A percentile compares a stretch with the other conserved stretches of the same genome.
Evolutionary conservation across 2,329 filamentous ascomycete genomes (phyloP).

Genomic region (Colletotrichum tropicale): DNA sequence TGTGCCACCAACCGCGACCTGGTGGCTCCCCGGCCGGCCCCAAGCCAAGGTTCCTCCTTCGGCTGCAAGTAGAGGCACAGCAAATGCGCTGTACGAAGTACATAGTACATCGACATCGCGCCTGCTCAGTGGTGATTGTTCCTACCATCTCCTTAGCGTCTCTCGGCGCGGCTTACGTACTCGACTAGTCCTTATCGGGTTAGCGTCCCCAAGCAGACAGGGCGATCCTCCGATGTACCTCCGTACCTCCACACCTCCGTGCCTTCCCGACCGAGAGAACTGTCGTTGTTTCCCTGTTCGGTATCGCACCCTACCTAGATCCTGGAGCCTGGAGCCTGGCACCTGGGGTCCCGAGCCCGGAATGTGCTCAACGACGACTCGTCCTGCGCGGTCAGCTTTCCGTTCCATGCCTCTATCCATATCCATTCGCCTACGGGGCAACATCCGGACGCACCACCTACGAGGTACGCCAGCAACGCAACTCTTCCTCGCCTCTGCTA

Average conservation of each 20-base stretch:
- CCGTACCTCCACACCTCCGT: background rate
- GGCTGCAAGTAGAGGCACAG: background rate
- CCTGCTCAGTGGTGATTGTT: background rate
- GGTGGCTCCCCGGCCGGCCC: background rate
- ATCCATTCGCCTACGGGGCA: background rate
- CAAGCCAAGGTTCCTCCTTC: background rate
- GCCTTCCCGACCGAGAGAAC: background rate
- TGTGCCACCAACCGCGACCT: background rate
- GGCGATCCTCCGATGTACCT: conserved; percentile 13
- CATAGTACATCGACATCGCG: background rate
- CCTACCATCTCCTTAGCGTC: background rate
- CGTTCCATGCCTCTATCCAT: background rate
- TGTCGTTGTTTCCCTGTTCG: conserved; percentile 1
- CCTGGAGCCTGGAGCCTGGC: background rate
- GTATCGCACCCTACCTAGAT: background rate
- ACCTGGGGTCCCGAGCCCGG: background rate
- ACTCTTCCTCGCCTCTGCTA: background rate
- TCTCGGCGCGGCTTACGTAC: background rate
- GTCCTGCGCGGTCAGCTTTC: background rate
- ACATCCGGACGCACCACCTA: background rate
- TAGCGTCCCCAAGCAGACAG: background rate
- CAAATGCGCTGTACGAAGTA: background rate
- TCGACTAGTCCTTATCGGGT: background rate
- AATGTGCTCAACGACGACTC: background rate
- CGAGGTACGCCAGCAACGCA: background rate